These are phyloP conservation scores for Diaporthe sp. DNA, from an alignment of 2,329 filamentous ascomycete species.

Conservation along the genomic window DNA sequence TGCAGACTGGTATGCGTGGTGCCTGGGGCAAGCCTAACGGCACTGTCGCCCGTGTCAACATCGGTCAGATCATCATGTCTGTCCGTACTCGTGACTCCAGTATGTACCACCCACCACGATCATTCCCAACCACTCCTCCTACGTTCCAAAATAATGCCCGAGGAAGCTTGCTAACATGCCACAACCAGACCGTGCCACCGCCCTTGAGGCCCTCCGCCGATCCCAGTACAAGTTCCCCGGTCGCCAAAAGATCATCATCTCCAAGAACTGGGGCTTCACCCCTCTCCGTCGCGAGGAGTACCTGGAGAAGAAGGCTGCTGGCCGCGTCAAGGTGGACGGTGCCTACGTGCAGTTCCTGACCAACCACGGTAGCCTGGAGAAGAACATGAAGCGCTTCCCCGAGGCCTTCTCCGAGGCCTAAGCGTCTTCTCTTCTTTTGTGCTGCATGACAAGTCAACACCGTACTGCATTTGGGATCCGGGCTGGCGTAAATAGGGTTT, in stretches of 20 bases:
- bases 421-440: constrained; percentile 46
- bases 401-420: constrained; percentile 80
- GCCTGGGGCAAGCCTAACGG: constrained; percentile 99
- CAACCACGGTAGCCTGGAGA: constrained; percentile 86
- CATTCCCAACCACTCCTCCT: neutral
- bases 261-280: constrained; percentile 99
- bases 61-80: constrained; percentile 98
- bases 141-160: too few relatives aligned
- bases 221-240: constrained; percentile 99
- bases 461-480: constrained; percentile 51
- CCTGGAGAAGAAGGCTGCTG: constrained; percentile 92
- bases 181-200: constrained; percentile 80
- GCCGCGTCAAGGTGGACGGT: constrained; percentile 95
- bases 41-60: constrained; percentile 99
- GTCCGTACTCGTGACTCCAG: constrained; percentile 95
- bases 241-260: constrained; percentile 99
- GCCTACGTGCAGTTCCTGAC: constrained; percentile 99
- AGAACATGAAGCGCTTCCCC: constrained; percentile 96
- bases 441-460: constrained; percentile 33
- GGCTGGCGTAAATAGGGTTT: constrained; percentile 53
- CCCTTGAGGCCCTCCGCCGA: constrained; percentile 98
- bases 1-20: constrained; percentile 99
- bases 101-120: constrained; percentile 57
- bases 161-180: constrained; percentile 40
- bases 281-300: constrained; percentile 98